Conservation (phyloP, 345 rosid species). For the Linum lewisii region DNA sequence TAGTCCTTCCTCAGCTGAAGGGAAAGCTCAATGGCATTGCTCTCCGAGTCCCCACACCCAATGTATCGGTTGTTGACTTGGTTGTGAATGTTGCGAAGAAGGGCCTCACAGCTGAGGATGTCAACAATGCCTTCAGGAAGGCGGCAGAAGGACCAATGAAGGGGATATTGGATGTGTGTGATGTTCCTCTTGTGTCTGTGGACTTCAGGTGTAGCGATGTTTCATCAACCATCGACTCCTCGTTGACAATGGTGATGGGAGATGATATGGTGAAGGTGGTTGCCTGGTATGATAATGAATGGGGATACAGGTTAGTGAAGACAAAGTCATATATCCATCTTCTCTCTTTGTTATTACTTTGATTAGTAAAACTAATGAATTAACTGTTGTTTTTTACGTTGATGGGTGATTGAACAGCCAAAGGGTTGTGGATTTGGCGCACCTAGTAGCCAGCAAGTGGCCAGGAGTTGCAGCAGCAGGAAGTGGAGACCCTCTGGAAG, state of each 20-base stretch:
- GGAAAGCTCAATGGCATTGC: conserved; percentile 98
- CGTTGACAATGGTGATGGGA: conserved; percentile 96
- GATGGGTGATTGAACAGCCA: conserved; percentile 41
- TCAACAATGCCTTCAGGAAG: conserved; percentile 85
- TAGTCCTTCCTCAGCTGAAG: conserved; percentile 89
- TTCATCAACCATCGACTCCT: conserved; percentile 86
- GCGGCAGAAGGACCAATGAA: conserved; percentile 82
- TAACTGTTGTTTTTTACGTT: not conserved
- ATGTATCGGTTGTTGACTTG: conserved; percentile 90
- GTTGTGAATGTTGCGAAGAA: conserved; percentile 81
- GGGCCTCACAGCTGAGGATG: conserved; percentile 78
- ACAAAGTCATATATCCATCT: not conserved
- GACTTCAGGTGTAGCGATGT: conserved; percentile 92
- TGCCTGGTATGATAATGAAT: conserved; percentile 97
- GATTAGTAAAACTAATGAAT: not conserved
- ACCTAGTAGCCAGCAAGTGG: conserved; percentile 81
- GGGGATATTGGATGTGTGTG: conserved; percentile 78
- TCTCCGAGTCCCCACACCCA: conserved; percentile 96
- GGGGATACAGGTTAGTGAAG: conserved; percentile 81
- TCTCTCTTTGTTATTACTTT: not conserved
- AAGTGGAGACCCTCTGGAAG: conserved; percentile 90
- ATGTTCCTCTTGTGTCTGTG: conserved; percentile 76
- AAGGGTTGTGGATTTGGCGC: conserved; percentile 96
- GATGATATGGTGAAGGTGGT: conserved; percentile 98
- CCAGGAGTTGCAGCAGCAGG: conserved; percentile 51